phyloP scores from a whole-genome alignment of 192 early-diverging fungal species.

The Diversispora eburnea region DNA sequence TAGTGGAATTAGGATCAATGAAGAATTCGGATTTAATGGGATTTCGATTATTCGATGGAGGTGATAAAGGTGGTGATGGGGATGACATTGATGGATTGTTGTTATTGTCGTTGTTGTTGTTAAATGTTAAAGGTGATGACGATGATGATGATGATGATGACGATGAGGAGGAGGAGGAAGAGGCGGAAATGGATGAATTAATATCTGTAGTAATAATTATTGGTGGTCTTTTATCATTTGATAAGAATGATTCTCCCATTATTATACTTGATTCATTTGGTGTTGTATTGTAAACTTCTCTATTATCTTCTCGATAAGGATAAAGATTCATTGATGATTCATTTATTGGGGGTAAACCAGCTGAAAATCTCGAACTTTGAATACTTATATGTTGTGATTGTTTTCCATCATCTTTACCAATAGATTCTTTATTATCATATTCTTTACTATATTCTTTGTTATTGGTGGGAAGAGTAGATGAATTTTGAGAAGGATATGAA shows the following conservation, averaged over 20 bases:
- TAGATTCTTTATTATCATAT: not conserved
- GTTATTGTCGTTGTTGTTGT: not conserved
- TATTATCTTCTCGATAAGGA: not conserved
- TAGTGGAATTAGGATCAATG: not conserved
- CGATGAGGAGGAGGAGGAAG: too few species aligned
- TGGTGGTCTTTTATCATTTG: too few species aligned
- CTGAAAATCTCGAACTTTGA: not conserved
- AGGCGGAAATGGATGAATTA: too few species aligned
- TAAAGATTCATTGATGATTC: not conserved
- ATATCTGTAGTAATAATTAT: too few species aligned
- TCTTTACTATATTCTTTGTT: not conserved
- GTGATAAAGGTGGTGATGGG: not conserved
- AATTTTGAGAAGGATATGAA: not conserved
- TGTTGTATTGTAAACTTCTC: not conserved
- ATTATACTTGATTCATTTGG: not conserved
- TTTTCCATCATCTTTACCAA: not conserved
- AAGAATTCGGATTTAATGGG: not conserved
- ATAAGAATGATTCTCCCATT: too few species aligned
- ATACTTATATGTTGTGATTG: not conserved
- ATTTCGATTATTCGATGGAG: slow-evolving; percentile 6
- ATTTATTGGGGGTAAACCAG: not conserved
- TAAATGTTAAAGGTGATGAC: not conserved
- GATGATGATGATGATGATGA: not conserved
- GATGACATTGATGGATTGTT: not conserved
- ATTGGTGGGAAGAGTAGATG: not conserved